Evolutionary conservation across 2,329 filamentous ascomycete species (phyloP).

Genomic region (Xylariaceae sp.): DNA sequence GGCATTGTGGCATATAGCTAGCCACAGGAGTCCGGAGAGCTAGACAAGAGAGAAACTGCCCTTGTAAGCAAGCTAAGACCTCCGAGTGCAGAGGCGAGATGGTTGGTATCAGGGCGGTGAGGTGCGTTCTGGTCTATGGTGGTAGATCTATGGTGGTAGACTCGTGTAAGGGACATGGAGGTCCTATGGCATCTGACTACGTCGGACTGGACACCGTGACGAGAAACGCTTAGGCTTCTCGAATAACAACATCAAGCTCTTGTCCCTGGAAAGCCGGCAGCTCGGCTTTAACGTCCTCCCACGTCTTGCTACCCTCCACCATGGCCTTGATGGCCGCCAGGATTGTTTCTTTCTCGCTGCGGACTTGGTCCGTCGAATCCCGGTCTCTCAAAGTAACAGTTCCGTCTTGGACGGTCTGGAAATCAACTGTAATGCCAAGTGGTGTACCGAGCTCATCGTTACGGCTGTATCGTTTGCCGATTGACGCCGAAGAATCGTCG

Average conservation of each 20-base stretch:
- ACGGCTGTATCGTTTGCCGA: constrained; percentile 89
- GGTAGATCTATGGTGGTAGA: background rate
- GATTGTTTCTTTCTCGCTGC: constrained; percentile 75
- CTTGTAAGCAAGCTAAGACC: too few species aligned
- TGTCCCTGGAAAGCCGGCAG: constrained; percentile 82
- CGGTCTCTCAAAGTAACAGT: constrained; percentile 84
- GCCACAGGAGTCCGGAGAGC: too few species aligned
- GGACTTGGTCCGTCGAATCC: constrained; percentile 86
- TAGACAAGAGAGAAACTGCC: too few species aligned
- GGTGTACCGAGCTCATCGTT: constrained; percentile 96
- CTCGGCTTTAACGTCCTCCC: constrained; percentile 66
- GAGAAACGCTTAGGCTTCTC: constrained; percentile 1
- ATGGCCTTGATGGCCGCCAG: constrained; percentile 58
- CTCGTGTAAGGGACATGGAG: background rate
- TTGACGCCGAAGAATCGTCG: constrained; percentile 84
- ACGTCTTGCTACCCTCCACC: constrained; percentile 48
- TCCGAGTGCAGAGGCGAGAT: too few species aligned
- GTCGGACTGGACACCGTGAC: background rate
- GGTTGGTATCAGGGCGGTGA: too few species aligned
- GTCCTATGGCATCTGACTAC: background rate
- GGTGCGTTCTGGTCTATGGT: background rate
- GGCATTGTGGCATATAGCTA: too few species aligned
- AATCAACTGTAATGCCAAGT: constrained; percentile 90
- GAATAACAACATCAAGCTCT: constrained; percentile 43
- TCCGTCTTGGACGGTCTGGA: constrained; percentile 85